These are phyloP conservation scores for Penicillium tannophilum DNA, from an alignment of 495 filamentous ascomycete genomes.

Conservation along the genomic window DNA sequence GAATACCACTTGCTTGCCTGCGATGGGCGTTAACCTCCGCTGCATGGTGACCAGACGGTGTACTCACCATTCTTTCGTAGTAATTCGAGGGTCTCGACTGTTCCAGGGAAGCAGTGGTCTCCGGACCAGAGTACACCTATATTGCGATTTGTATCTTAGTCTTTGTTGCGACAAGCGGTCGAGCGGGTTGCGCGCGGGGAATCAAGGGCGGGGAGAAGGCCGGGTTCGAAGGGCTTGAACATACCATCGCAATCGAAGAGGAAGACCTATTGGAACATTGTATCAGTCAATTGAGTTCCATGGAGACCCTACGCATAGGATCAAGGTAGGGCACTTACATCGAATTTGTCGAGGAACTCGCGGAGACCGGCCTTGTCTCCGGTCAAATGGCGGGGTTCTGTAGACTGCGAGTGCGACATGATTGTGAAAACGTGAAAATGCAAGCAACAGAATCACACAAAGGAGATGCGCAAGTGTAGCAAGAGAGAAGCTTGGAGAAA, in stretches of 20 bases:
- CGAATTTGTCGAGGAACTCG: slow-evolving; percentile 85
- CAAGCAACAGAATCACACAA: background rate
- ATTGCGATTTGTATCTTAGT: slow-evolving; percentile 30
- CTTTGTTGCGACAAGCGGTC: slow-evolving; percentile 15
- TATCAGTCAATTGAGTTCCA: slow-evolving; percentile 9
- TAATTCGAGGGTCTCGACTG: slow-evolving; percentile 78
- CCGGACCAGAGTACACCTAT: slow-evolving; percentile 95
- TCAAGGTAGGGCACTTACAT: slow-evolving; percentile 61
- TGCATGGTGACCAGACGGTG: background rate
- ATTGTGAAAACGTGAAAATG: background rate
- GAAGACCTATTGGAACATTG: slow-evolving; percentile 65
- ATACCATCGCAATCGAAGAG: slow-evolving; percentile 96
- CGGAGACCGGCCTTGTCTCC: slow-evolving; percentile 73
- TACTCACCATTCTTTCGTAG: slow-evolving; percentile 73
- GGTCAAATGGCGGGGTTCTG: slow-evolving; percentile 71
- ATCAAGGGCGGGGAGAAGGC: slow-evolving; percentile 11
- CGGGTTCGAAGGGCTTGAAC: slow-evolving; percentile 25
- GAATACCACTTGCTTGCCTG: slow-evolving; percentile 91
- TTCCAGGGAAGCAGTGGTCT: slow-evolving; percentile 80
- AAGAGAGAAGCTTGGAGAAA: background rate
- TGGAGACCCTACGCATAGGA: too few relatives aligned
- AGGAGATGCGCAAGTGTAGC: background rate
- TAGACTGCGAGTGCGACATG: slow-evolving; percentile 31
- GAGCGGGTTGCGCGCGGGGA: slow-evolving; percentile 1
- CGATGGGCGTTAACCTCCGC: slow-evolving; percentile 3